phyloP scores from a whole-genome alignment of 805 yeast genomes.

The Metschnikowia aberdeeniae region DNA sequence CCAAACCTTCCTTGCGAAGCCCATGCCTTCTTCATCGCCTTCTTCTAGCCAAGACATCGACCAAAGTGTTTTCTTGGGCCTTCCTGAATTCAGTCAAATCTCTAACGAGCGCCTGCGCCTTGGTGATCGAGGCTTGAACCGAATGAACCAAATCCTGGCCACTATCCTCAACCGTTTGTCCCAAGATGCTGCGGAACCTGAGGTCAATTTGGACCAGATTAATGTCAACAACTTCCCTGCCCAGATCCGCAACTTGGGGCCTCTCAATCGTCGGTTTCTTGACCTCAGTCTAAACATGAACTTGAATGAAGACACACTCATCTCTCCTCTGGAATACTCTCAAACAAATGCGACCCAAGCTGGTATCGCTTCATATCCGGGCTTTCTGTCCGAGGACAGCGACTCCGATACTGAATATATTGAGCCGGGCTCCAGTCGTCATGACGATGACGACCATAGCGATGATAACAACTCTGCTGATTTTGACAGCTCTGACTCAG shows the following conservation, averaged over 20 bases:
- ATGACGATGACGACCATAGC: conserved; percentile 2
- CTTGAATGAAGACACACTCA: conserved; percentile 2
- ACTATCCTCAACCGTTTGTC: conserved; percentile 2
- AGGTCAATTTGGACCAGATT: background rate
- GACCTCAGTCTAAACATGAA: conserved; percentile 8
- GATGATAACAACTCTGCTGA: conserved; percentile 4
- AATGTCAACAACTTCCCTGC: conserved; percentile 1
- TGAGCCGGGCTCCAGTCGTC: background rate
- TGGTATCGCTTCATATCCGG: background rate
- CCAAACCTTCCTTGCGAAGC: background rate
- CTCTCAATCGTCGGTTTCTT: conserved; percentile 4
- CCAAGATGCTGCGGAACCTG: background rate
- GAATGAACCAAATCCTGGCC: conserved; percentile 11
- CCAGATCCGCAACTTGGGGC: conserved; percentile 8
- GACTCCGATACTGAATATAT: background rate
- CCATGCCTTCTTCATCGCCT: background rate
- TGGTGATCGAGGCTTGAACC: conserved; percentile 1
- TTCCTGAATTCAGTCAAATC: background rate
- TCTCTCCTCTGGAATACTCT: background rate
- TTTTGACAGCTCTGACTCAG: conserved; percentile 7
- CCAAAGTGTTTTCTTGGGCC: background rate
- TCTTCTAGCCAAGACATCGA: background rate
- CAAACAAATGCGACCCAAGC: background rate
- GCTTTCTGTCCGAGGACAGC: background rate
- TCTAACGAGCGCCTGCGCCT: conserved; percentile 3